Base-by-base conservation (phyloP, 2,329 filamentous ascomycete species). In the Claviceps maximensis region DNA sequence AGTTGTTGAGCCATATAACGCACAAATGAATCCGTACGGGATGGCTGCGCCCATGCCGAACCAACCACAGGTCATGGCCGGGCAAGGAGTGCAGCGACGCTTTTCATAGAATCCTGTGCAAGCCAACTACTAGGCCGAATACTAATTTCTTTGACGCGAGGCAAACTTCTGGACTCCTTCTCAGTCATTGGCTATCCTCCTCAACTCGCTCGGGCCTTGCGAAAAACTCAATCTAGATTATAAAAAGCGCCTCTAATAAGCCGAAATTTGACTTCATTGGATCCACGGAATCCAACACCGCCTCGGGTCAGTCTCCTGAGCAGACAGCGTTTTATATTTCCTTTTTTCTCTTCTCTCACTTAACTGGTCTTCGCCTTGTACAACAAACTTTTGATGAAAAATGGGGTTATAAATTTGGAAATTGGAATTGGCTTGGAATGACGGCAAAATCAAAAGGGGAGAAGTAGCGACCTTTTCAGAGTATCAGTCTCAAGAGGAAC, bases 11-110 rank as follows among this genome's bases (percentile, higher is more conserved):
- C 71, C 75, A 0, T 79, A 71, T 57, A 75, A 76, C 53, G 67
- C 72, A 0, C 76, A 79, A 58, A 77, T 81, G 65, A 80, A 80
- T 57, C 77, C 78, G 0, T 82, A 82, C 58, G 75, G 74, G 45
- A 80, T 82, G 77, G 73, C 69, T 8, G 73, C 71, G 4, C 69
- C 74, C 1, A 76, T 80, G 55, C 62, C 71, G 4, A 72, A 71
- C 55, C 54, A 80, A 59, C 54, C 80, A 59, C 71, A 74, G 31
- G 76, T 80, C 52, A 77, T 80, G 69, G 74, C 75, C 45, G 75
- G 76, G 38, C 77, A 79, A 61, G 71, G 71, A 53, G 71, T 76
- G 9, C 73, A 77, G 59, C 72, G 79, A 54, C 77, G 78, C 55
- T 80, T 76, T 66, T 80, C 75, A 65, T 82, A 78, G 67, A 59